A percentile compares a stretch with the other conserved stretches of the same genome.
These are phyloP conservation scores for Calonectria hongkongensis DNA, from an alignment of 2,329 filamentous ascomycete genomes.

Conservation along the genomic window DNA sequence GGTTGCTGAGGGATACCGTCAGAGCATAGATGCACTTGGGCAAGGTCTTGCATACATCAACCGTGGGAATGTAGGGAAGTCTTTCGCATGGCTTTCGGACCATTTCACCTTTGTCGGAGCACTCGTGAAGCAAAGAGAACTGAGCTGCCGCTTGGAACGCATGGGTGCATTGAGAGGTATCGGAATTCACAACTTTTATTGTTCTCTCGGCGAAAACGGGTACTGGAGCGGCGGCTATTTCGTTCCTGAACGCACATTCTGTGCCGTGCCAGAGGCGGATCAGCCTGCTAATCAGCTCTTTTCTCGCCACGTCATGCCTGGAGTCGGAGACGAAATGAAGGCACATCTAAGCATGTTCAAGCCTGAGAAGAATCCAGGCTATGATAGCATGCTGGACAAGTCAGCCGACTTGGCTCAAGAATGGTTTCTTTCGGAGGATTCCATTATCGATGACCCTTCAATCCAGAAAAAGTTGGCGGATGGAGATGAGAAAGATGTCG, in stretches of 20 bases:
- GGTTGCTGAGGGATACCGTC: slow-evolving; percentile 68
- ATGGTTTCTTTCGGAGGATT: slow-evolving; percentile 72
- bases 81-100: slow-evolving; percentile 85
- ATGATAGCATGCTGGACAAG: slow-evolving; percentile 77
- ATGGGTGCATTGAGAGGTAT: slow-evolving; percentile 78
- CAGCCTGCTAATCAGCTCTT: slow-evolving; percentile 65
- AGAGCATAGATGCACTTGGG: slow-evolving; percentile 68
- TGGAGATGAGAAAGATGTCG: slow-evolving; percentile 57
- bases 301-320: slow-evolving; percentile 76
- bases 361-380: slow-evolving; percentile 76
- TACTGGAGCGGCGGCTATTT: slow-evolving; percentile 76
- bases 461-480: slow-evolving; percentile 64
- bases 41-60: slow-evolving; percentile 75
- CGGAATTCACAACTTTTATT: slow-evolving; percentile 85
- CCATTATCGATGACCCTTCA: slow-evolving; percentile 67
- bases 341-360: slow-evolving; percentile 83
- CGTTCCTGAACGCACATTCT: slow-evolving; percentile 85
- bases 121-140: slow-evolving; percentile 82
- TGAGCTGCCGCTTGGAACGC: slow-evolving; percentile 79
- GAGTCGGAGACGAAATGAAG: slow-evolving; percentile 80
- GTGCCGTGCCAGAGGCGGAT: slow-evolving; percentile 77
- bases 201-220: slow-evolving; percentile 82
- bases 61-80: slow-evolving; percentile 76
- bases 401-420: slow-evolving; percentile 74
- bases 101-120: slow-evolving; percentile 92